Conservation (phyloP, 2,329 filamentous ascomycete species). For the Chaetomiaceae sp. region DNA sequence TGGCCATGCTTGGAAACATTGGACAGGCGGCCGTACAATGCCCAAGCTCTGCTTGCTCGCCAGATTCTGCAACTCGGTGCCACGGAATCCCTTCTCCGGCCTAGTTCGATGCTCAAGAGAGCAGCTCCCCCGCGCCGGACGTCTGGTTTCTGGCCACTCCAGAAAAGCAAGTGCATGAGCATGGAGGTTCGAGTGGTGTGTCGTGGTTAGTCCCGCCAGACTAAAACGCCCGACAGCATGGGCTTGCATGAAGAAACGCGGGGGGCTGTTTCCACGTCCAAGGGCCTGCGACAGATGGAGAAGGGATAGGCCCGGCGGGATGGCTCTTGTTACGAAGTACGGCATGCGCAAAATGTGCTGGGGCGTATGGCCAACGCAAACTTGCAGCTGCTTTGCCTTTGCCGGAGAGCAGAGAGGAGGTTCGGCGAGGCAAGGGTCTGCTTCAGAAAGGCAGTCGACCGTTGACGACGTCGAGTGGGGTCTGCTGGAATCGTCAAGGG, state of each 20-base stretch:
- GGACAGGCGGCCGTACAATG: no score
- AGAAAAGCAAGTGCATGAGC: neutral
- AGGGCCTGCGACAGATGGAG: conserved; percentile 1
- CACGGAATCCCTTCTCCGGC: neutral
- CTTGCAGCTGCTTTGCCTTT: neutral
- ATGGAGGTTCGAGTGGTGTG: neutral
- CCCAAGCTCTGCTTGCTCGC: neutral
- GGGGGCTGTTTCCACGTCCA: neutral
- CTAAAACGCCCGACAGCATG: neutral
- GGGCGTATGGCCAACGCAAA: neutral
- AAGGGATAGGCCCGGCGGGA: conserved; percentile 4
- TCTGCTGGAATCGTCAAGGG: no score
- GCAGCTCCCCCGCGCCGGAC: neutral
- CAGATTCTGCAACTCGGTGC: conserved; percentile 5
- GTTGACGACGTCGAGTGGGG: conserved; percentile 3
- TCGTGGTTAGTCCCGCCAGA: neutral
- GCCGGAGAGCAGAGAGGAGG: neutral
- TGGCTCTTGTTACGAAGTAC: neutral
- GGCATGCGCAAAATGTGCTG: neutral
- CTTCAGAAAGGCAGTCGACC: neutral
- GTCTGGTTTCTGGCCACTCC: no score
- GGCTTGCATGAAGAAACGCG: conserved; percentile 12
- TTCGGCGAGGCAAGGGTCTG: conserved; percentile 11
- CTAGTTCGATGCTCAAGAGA: neutral
- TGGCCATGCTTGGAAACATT: no score